Evolutionary conservation across 2,329 filamentous ascomycete genomes (phyloP).

Genomic region (Epichloe elymi): DNA sequence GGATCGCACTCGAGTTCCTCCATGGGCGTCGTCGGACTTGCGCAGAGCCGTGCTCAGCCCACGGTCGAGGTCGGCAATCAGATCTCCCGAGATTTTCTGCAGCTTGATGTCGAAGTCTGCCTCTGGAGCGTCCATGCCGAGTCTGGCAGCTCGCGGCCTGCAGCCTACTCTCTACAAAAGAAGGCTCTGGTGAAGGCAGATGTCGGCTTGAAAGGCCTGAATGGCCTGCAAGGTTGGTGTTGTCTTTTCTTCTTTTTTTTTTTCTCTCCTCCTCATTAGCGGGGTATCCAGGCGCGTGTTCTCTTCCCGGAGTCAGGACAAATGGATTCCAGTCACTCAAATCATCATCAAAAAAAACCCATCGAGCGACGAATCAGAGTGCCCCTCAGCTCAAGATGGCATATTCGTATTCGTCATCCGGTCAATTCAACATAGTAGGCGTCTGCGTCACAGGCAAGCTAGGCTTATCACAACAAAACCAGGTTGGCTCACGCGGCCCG

Average conservation of each 20-base stretch:
- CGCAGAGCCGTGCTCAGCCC: slow-evolving; percentile 39
- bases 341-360: background rate
- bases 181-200: background rate
- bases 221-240: too few relatives aligned
- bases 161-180: background rate
- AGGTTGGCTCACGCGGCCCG: background rate
- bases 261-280: background rate
- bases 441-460: too few relatives aligned
- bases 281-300: background rate
- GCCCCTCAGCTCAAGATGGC: too few relatives aligned
- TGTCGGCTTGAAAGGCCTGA: background rate
- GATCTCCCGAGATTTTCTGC: slow-evolving; percentile 44
- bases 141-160: background rate
- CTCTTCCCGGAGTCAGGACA: background rate
- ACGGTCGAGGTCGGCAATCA: slow-evolving; percentile 44
- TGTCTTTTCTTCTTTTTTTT: background rate
- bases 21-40: slow-evolving; percentile 35
- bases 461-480: too few relatives aligned
- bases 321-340: background rate
- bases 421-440: too few relatives aligned
- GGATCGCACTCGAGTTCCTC: slow-evolving; percentile 28
- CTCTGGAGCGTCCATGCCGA: slow-evolving; percentile 46
- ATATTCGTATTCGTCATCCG: too few relatives aligned
- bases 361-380: background rate
- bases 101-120: slow-evolving; percentile 49